Conservation (phyloP, 495 filamentous ascomycete genomes). For the Penicillium diatomitis region DNA sequence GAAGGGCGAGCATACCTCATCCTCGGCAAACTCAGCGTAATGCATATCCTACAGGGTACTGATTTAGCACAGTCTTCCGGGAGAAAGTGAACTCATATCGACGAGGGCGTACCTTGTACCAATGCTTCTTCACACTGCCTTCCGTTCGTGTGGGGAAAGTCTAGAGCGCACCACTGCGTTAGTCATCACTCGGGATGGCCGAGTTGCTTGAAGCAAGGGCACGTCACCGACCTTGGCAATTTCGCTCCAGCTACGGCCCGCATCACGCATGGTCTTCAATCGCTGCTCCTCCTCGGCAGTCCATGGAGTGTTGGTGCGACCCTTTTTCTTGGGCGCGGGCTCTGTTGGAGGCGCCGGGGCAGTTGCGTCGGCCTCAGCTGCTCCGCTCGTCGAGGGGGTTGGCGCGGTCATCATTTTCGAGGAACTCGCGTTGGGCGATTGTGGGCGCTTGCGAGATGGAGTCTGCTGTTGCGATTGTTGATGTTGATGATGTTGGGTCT, state of each 20-base stretch:
- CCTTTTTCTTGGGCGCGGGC: slow-evolving; percentile 72
- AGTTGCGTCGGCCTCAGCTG: slow-evolving; percentile 24
- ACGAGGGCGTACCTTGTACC: slow-evolving; percentile 73
- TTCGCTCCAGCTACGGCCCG: slow-evolving; percentile 89
- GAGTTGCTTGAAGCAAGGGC: slow-evolving; percentile 1
- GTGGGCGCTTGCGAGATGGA: slow-evolving; percentile 36
- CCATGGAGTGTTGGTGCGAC: slow-evolving; percentile 95
- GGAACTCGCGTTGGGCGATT: slow-evolving; percentile 26
- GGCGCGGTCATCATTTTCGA: slow-evolving; percentile 28
- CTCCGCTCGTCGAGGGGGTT: slow-evolving; percentile 17
- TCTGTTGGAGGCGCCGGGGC: slow-evolving; percentile 23
- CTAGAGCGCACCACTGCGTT: slow-evolving; percentile 36
- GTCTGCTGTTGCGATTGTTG: slow-evolving; percentile 12
- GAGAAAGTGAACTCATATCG: neutral
- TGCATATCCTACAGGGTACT: slow-evolving; percentile 72
- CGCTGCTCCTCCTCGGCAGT: slow-evolving; percentile 88
- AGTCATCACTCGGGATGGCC: neutral
- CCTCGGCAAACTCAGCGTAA: slow-evolving; percentile 96
- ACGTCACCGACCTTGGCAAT: slow-evolving; percentile 71
- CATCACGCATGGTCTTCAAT: slow-evolving; percentile 86
- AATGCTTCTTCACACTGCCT: slow-evolving; percentile 98
- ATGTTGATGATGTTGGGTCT: slow-evolving; percentile 18
- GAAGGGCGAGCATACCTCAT: slow-evolving; percentile 61
- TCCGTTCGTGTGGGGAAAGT: slow-evolving; percentile 90
- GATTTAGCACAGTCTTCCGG: neutral